Conservation (phyloP, 768 basidiomycete species). For the Amanita rimosa region DNA sequence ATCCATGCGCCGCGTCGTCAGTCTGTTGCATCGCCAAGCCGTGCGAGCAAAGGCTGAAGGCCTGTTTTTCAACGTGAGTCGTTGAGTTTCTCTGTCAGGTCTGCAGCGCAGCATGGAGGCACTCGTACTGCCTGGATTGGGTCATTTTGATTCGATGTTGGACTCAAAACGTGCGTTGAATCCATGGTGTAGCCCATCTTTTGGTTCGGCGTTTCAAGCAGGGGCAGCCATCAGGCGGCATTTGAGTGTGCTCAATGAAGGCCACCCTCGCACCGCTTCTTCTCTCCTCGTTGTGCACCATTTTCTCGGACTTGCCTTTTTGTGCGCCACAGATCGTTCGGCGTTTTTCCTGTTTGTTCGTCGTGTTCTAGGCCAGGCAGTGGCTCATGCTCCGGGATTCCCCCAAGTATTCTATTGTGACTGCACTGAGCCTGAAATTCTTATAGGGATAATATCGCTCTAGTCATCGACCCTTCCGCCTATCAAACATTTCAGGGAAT, state of each 20-base stretch:
- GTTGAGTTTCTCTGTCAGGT: slow-evolving; percentile 1
- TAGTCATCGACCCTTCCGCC: background rate
- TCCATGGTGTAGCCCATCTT: background rate
- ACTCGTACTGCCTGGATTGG: too few species aligned
- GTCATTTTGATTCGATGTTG: slow-evolving; percentile 1
- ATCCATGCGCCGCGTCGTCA: slow-evolving; percentile 83
- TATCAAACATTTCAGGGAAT: slow-evolving; percentile 9
- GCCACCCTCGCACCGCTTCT: background rate
- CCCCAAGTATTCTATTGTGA: background rate
- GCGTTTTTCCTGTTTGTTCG: slow-evolving; percentile 4
- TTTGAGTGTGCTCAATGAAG: background rate
- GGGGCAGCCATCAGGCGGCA: background rate
- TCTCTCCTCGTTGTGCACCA: background rate
- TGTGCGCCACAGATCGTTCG: background rate
- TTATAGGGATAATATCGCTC: background rate
- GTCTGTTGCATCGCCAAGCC: slow-evolving; percentile 83
- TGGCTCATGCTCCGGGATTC: background rate
- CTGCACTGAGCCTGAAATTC: background rate
- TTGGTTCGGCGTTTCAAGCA: background rate
- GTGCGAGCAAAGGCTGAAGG: slow-evolving; percentile 89
- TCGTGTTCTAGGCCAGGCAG: slow-evolving; percentile 4
- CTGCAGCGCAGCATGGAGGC: background rate
- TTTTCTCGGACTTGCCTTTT: slow-evolving; percentile 6
- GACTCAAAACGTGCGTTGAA: background rate
- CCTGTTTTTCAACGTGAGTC: slow-evolving; percentile 83